Conservation (phyloP, 495 filamentous ascomycete species). For the Hypoxylon lenormandii region DNA sequence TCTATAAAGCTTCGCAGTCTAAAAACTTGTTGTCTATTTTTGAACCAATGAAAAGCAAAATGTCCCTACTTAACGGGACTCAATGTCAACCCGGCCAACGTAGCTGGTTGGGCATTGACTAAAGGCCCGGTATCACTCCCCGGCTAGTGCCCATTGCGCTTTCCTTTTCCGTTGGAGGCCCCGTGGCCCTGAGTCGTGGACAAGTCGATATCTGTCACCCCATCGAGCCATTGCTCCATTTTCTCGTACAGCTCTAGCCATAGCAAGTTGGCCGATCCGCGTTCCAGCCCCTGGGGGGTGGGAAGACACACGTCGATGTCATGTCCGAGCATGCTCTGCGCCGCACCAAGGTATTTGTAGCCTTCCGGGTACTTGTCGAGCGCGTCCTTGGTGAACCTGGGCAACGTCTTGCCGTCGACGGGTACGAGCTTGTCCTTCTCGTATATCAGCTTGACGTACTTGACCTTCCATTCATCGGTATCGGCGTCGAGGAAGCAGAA, state of each 20-base stretch:
- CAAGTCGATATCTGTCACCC: constrained; percentile 49
- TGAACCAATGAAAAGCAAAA: too few species aligned
- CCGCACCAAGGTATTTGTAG: constrained; percentile 67
- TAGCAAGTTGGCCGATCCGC: constrained; percentile 40
- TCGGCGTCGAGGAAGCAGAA: constrained; percentile 64
- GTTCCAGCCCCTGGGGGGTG: constrained; percentile 46
- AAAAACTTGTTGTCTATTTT: too few species aligned
- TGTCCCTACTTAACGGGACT: too few species aligned
- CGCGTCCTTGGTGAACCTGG: constrained; percentile 61
- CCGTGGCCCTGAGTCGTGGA: constrained; percentile 4
- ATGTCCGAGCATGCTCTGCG: constrained; percentile 61
- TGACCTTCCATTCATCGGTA: constrained; percentile 66
- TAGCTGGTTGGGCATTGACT: too few species aligned
- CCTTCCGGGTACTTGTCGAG: constrained; percentile 66
- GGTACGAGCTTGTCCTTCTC: constrained; percentile 76
- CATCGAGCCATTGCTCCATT: constrained; percentile 61
- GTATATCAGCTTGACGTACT: constrained; percentile 73
- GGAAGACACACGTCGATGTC: constrained; percentile 56
- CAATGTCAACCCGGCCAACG: too few species aligned
- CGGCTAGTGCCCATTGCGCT: constrained; percentile 6
- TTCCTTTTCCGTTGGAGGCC: constrained; percentile 4
- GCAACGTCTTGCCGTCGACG: constrained; percentile 65
- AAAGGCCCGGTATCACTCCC: not conserved
- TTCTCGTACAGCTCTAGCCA: constrained; percentile 60
- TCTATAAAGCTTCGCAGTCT: too few species aligned